Base-by-base conservation (phyloP, 169 alveolate genomes). In the Eimeria tenella region DNA sequence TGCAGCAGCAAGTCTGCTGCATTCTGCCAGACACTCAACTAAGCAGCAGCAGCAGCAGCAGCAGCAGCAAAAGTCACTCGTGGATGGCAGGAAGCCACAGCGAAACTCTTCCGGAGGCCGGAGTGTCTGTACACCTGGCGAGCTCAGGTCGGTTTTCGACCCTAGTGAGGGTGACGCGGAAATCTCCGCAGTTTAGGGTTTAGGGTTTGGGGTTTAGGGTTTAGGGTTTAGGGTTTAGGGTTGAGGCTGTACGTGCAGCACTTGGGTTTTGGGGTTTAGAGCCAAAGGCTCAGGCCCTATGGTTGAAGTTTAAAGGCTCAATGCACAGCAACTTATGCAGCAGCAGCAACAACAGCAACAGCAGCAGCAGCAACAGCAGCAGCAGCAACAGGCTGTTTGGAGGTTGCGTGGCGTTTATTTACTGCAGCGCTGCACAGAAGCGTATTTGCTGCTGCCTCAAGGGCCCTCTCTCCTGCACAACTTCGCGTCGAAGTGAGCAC, bases 161-260 rank as follows among this genome's bases (percentile, higher is more conserved):
- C 42, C 42, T 31, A 31, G 42, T 31, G 42, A 31, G 42, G 2
- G 4, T 31, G 42, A 31, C 42, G 42, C 42, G 42, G 42, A 31
- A 31, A 0, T 31, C 42, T 63, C 74, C 21, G 9, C 74, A 63
- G 74, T 63, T 63, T 63, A 63, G 74, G 74, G 74, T 63, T 63
- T 63, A 63, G 74, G 74, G 74, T 63, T 63, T 63, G 5, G 74
- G 74, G 74, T 63, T 63, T 63, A 63, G 74, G 13, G 74, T 63
- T 63, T 63, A 63, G 74, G 74, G 74, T 63, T 63, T 63, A 63
- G 74, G 74, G 74, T 63, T 63, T 63, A 63, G 74, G 74, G 74
- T 63, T 63, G 17, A 63, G 74, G 74, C 42, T 63, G 17, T 63
- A 63, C 42, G 74, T 63, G 17, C 21, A 63, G 74, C 42, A 25